These are phyloP conservation scores for Meripilus lineatus DNA, from an alignment of 1,284 basidiomycete species.

Conservation along the genomic window DNA sequence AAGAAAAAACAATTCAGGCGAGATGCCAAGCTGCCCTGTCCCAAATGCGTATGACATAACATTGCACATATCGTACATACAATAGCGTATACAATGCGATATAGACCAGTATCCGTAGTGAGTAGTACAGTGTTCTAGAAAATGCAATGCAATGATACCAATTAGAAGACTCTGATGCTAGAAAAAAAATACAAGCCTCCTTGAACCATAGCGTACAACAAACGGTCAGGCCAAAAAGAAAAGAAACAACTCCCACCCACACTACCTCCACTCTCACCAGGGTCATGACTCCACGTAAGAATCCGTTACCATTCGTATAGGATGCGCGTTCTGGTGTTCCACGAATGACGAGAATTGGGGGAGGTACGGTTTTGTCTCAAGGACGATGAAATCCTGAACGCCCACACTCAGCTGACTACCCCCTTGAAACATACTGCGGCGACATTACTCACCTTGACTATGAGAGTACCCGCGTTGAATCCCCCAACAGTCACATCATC, in stretches of 20 bases:
- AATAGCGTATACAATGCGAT: neutral
- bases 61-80: neutral
- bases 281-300: slow-evolving; percentile 4
- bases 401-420: neutral
- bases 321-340: slow-evolving; percentile 5
- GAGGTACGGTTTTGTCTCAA: slow-evolving; percentile 5
- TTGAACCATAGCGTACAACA: neutral
- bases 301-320: slow-evolving; percentile 8
- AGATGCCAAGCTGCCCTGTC: no score
- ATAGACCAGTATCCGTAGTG: neutral
- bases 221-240: neutral
- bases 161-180: neutral
- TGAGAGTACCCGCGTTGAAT: slow-evolving; percentile 2
- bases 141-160: neutral
- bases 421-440: slow-evolving; percentile 1
- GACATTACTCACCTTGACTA: slow-evolving; percentile 8
- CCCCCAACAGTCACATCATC: slow-evolving; percentile 4
- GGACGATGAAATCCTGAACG: slow-evolving; percentile 9
- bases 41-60: no score
- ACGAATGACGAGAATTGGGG: neutral
- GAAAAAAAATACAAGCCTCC: neutral
- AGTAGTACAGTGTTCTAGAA: neutral
- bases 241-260: neutral
- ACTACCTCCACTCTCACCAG: no score
- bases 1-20: no score